Evolutionary conservation across 2,329 filamentous ascomycete species (phyloP).

Genomic region (Davidsoniella neocaledoniae): DNA sequence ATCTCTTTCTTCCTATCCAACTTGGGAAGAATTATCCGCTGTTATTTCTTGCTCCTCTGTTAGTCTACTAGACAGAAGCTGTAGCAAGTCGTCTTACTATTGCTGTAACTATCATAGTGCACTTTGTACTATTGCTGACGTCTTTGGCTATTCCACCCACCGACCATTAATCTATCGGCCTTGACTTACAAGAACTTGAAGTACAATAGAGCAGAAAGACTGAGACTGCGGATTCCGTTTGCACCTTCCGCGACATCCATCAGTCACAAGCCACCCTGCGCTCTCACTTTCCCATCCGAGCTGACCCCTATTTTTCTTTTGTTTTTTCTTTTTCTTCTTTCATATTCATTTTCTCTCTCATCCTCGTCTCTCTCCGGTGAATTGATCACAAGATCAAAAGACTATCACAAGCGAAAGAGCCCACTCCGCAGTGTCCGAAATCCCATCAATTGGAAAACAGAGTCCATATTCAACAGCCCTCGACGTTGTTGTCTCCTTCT

Average conservation of each 20-base stretch:
- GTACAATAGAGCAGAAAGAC: neutral
- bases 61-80: neutral
- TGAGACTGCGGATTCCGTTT: neutral
- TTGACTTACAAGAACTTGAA: neutral
- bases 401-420: neutral
- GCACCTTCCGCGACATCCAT: neutral
- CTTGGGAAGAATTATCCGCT: too few species aligned
- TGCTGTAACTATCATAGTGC: neutral
- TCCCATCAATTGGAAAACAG: neutral
- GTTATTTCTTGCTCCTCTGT: neutral
- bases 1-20: neutral
- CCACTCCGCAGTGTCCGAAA: too few species aligned
- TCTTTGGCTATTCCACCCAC: neutral
- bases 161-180: neutral
- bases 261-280: conserved; percentile 1
- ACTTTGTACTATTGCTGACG: neutral
- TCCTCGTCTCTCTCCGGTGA: neutral
- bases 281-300: conserved; percentile 8
- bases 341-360: neutral
- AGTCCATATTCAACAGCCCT: conserved; percentile 1
- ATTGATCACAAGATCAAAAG: neutral
- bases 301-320: neutral
- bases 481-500: neutral
- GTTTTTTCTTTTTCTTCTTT: neutral
- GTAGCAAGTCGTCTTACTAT: neutral